Conservation (phyloP, 306 rosid genomes). For the Aeschynomene evenia region DNA sequence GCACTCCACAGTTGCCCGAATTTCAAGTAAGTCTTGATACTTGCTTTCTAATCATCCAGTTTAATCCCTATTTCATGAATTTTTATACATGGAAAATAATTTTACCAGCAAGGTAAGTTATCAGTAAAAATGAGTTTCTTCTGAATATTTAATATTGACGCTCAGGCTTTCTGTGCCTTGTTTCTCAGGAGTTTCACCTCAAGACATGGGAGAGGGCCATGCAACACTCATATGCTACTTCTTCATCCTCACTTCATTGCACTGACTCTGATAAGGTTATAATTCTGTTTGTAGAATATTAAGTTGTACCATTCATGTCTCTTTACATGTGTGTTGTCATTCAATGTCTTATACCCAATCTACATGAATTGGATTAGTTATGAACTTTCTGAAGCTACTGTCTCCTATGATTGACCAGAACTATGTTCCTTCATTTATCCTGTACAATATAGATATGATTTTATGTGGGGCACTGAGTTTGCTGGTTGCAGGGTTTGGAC, state of each 20-base stretch:
- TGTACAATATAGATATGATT: slow-evolving; percentile 18
- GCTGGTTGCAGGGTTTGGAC: slow-evolving; percentile 51
- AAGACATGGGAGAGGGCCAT: slow-evolving; percentile 86
- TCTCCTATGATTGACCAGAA: slow-evolving; percentile 14
- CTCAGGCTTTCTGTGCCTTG: slow-evolving; percentile 31
- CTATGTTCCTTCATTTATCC: slow-evolving; percentile 24
- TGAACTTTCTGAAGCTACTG: slow-evolving; percentile 7
- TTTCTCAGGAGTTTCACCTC: slow-evolving; percentile 77
- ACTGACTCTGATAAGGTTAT: slow-evolving; percentile 54
- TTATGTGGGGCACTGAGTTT: slow-evolving; percentile 26
- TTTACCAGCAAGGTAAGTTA: neutral
- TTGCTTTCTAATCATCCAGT: neutral
- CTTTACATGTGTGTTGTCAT: slow-evolving; percentile 7
- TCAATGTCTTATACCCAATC: neutral
- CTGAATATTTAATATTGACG: neutral
- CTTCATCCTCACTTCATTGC: slow-evolving; percentile 55
- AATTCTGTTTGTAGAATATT: slow-evolving; percentile 5
- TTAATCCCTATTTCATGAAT: neutral
- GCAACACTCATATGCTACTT: slow-evolving; percentile 60
- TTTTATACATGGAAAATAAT: neutral
- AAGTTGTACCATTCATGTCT: slow-evolving; percentile 22
- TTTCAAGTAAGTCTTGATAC: slow-evolving; percentile 69
- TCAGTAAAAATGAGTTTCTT: slow-evolving; percentile 22
- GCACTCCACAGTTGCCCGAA: slow-evolving; percentile 78
- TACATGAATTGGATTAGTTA: neutral